Evolutionary conservation across 2,329 filamentous ascomycete species (phyloP), one percentile per base, ranked within the genome.

Genomic region (Achaetomium macrosporum): DNA sequence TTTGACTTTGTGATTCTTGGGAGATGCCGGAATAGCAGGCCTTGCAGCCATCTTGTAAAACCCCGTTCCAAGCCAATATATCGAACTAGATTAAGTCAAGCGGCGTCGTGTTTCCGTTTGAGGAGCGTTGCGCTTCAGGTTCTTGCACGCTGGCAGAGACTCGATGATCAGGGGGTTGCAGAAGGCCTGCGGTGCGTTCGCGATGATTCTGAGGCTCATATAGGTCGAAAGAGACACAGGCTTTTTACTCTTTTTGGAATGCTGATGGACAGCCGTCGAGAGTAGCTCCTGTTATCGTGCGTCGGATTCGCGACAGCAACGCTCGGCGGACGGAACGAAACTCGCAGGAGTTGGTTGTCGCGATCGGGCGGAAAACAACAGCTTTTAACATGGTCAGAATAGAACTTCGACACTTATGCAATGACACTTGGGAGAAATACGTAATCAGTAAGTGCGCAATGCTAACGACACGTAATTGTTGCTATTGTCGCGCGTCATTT

Each of bases 1-100:
- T 64, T 84, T 85, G 66, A 85, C 72, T 68, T 79, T 81, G 61
- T 75, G 73, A 65, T 76, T 77, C 66, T 81, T 81, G 30, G 76
- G 76, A 31, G 76, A 78, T 31, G 75, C 74, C 40, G 76, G 75
- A 17, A 75, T 78, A n/a, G 70, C 68, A 37, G 75, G 75, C 54
- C 73, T 69, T 33, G 69, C 66, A 48, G 76, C 66, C 76, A 79
- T 79, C 35, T 49, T 64, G 61, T 15, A 31, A 47, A 41, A 25
- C 20, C 13, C 44, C 31, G 17, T 33, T 15, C 41, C 45, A 49
- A 35, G 46, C 17, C 39, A 25, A 11, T 6, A n/a, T 30, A 15
- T 7, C n/a, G 3, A 13, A 4, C 8, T 37, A 16, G 4, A 6
- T 16, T 7, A 16, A 13, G 35, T 13, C 35, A n/a, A 5, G 15